Conservation (phyloP, 345 rosid species). For the Eucalyptus marginata region DNA sequence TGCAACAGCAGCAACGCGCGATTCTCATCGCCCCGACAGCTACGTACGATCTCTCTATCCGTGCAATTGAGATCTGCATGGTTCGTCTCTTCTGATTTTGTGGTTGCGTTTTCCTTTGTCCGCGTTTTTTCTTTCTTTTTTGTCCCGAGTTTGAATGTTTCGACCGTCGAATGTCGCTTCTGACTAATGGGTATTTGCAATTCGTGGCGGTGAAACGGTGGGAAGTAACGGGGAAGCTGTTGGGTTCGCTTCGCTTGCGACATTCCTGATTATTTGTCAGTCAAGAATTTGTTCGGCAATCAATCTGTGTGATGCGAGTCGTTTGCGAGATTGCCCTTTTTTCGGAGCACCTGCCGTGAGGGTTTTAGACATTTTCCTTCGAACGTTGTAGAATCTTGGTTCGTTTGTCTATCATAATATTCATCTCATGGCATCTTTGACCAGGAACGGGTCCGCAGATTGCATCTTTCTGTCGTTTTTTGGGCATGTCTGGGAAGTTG, state of each 20-base stretch:
- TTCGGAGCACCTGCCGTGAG: background rate
- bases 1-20: fast-evolving
- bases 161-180: background rate
- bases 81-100: background rate
- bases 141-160: background rate
- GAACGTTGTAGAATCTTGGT: background rate
- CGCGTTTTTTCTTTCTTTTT: fast-evolving
- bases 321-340: background rate
- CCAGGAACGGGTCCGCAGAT: background rate
- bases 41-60: background rate
- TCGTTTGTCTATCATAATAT: background rate
- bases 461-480: background rate
- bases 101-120: background rate
- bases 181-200: background rate
- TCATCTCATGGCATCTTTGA: background rate
- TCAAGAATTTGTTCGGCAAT: background rate
- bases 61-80: background rate
- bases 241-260: background rate
- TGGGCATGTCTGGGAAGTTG: background rate
- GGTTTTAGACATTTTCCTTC: background rate
- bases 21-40: background rate
- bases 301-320: background rate
- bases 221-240: background rate
- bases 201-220: background rate
- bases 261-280: background rate